Conservation (phyloP, 352 stramenopile species). For the Pythium chondricola region DNA sequence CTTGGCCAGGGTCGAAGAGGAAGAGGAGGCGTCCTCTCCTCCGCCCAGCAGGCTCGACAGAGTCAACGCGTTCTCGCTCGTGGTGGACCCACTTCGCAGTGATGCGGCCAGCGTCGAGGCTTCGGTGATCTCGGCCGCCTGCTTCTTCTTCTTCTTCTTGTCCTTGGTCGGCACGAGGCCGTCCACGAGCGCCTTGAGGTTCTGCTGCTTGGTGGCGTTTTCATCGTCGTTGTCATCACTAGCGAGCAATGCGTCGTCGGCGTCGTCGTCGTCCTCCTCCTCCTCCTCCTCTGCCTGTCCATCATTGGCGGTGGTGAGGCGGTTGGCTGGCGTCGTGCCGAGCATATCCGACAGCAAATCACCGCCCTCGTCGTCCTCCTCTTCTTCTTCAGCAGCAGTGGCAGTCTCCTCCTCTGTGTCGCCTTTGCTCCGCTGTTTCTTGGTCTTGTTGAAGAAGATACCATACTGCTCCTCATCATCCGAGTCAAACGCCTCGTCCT, state of each 20-base stretch:
- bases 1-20: slow-evolving; percentile 32
- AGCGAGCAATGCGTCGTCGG: neutral
- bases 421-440: slow-evolving; percentile 6
- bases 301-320: slow-evolving; percentile 39
- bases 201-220: slow-evolving; percentile 30
- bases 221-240: too few relatives aligned
- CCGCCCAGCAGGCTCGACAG: slow-evolving; percentile 37
- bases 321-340: slow-evolving; percentile 40
- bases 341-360: slow-evolving; percentile 75
- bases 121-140: slow-evolving; percentile 37
- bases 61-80: slow-evolving; percentile 34
- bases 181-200: slow-evolving; percentile 44
- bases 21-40: slow-evolving; percentile 7
- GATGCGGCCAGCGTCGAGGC: slow-evolving; percentile 23
- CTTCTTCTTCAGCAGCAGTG: slow-evolving; percentile 20
- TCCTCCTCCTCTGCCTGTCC: slow-evolving; percentile 35
- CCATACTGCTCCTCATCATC: slow-evolving; percentile 90
- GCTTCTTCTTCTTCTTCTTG: slow-evolving; percentile 41
- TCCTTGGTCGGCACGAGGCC: slow-evolving; percentile 31
- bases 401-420: slow-evolving; percentile 24
- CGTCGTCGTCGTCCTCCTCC: slow-evolving; percentile 31
- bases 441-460: slow-evolving; percentile 59
- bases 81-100: slow-evolving; percentile 1
- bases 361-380: slow-evolving; percentile 42
- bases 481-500: slow-evolving; percentile 93